Conservation (phyloP, 2,329 filamentous ascomycete genomes). For the Pseudogymnoascus sp. region DNA sequence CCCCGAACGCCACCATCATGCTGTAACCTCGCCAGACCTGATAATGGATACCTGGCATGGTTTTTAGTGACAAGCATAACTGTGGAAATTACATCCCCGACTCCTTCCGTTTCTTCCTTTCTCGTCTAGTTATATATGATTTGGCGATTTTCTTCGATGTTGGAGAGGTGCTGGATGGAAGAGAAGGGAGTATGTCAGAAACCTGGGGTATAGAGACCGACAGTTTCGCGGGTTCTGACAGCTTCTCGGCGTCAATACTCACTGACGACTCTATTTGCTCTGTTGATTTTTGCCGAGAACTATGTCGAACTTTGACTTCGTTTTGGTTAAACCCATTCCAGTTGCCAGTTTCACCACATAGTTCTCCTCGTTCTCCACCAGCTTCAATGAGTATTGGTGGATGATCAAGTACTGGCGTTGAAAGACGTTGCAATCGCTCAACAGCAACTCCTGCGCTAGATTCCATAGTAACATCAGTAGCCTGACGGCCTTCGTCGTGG, state of each 20-base stretch:
- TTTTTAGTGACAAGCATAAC: not conserved
- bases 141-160: not conserved
- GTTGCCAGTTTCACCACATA: not conserved
- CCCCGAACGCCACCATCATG: not conserved
- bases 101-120: not conserved
- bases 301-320: not conserved
- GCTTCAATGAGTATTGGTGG: not conserved
- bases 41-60: not conserved
- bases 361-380: not conserved
- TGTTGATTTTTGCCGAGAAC: not conserved
- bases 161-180: not conserved
- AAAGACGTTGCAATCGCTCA: not conserved
- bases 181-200: not conserved
- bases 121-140: not conserved
- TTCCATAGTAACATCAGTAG: not conserved
- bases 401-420: not conserved
- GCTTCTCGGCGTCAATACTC: not conserved
- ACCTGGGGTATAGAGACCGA: not conserved
- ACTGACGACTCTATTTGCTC: not conserved
- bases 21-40: not conserved
- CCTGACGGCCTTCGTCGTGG: not conserved
- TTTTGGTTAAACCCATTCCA: not conserved
- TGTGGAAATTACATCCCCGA: not conserved
- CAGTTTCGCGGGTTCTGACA: not conserved
- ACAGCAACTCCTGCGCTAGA: not conserved